Percentiles rank a stretch among this genome's conserved stretches.
Conservation (phyloP, 2,329 filamentous ascomycete species). For the Thermomyces lanuginosus region DNA sequence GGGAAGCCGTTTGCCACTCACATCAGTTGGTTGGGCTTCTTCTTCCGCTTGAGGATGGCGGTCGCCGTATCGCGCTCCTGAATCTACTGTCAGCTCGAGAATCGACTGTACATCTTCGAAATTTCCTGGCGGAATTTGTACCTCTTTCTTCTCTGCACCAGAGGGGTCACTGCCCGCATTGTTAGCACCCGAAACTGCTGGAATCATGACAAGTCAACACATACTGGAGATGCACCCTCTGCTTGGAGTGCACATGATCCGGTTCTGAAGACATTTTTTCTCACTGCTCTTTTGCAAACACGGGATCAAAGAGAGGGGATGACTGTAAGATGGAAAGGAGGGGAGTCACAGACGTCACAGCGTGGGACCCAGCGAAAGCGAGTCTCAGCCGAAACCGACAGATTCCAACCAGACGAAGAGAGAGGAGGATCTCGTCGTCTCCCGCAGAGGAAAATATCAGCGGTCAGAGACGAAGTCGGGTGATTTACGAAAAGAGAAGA, state of each 20-base stretch:
- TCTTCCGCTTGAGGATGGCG: conserved; percentile 99
- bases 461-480: too few relatives aligned
- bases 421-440: too few relatives aligned
- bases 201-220: conserved; percentile 18
- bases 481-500: too few relatives aligned
- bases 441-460: too few relatives aligned
- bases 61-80: conserved; percentile 84
- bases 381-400: too few relatives aligned
- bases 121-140: conserved; percentile 29
- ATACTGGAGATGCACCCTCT: conserved; percentile 71
- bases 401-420: too few relatives aligned
- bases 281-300: too few relatives aligned
- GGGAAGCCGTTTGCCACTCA: conserved; percentile 31
- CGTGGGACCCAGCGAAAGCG: too few relatives aligned
- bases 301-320: too few relatives aligned
- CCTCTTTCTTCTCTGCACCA: conserved; percentile 70
- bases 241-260: conserved; percentile 48
- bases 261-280: conserved; percentile 57
- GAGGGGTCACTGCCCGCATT: conserved; percentile 55
- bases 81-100: conserved; percentile 18
- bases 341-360: too few relatives aligned
- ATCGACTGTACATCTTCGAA: conserved; percentile 13
- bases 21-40: conserved; percentile 99
- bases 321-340: too few relatives aligned
- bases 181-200: conserved; percentile 26